Evolutionary conservation across 1,139 yeast genomes (phyloP), one percentile per base, ranked within the genome.

Genomic region (Pichia sp.): DNA sequence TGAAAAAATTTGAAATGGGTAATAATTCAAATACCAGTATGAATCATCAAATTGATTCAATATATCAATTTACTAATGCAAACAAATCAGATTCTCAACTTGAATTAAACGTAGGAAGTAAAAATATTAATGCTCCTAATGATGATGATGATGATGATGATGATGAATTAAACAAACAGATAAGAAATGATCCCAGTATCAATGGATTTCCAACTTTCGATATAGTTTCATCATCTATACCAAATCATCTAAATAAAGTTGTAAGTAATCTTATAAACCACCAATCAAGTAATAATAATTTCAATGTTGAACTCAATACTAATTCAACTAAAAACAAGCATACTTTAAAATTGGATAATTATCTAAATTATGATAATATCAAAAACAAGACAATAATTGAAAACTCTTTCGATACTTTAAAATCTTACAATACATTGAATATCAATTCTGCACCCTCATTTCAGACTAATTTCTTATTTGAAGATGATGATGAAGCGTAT

Each of bases 361-460:
- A 22, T 22, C 25, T 22, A 22, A 22, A 22, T 22, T 22, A 22
- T 22, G 25, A 22, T 4, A 22, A 4, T 22, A 22, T 22, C 25
- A 22, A 22, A 22, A 22, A 22, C 25, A 22, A 22, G 5, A n/a
- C 38, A n/a, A 34, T 34, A 14, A 3, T n/a, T 5, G 22, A 34
- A n/a, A 34, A 7, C 3, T 16, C 41, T 2, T 11, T 19, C 2
- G 19, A 18, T 36, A 10, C 41, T 11, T 18, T 19, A 11, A 34
- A n/a, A n/a, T 19, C 41, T 6, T 31, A 31, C 13, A 14, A 31
- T 31, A 11, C 16, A 10, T 2, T 19, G 10, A 36, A 36, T 36
- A 11, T 51, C 5, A 49, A 46, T 22, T 60, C 66, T 7, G 65
- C 66, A 9, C 63, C 65, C 3, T 59, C 64, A 3, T 54, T 60